phyloP scores from a whole-genome alignment of 2,329 filamentous ascomycete genomes.

The Colletotrichum camelliae region DNA sequence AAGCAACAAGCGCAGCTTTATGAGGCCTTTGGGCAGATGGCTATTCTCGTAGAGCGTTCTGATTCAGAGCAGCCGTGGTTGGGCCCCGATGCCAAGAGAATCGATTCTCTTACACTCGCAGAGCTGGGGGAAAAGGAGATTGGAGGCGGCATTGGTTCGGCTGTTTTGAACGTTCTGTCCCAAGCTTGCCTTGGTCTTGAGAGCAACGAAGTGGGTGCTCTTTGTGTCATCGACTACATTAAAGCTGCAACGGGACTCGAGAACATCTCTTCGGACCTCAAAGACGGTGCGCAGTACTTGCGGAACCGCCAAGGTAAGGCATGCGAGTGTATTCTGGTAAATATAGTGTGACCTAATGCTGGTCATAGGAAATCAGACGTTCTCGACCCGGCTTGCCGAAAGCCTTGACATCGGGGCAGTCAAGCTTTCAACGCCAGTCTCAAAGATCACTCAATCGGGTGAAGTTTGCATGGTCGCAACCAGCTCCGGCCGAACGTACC shows the following conservation, averaged over 20 bases:
- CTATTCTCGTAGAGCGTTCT: not conserved
- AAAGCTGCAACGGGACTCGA: not conserved
- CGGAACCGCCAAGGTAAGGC: not conserved
- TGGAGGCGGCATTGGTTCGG: not conserved
- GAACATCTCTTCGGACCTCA: not conserved
- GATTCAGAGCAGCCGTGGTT: not conserved
- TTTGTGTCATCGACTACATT: not conserved
- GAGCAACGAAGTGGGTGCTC: not conserved
- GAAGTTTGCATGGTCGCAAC: not conserved
- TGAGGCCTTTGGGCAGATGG: not conserved
- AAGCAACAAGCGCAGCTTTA: not conserved
- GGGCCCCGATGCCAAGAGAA: not conserved
- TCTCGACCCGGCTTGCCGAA: not conserved
- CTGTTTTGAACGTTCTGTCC: not conserved
- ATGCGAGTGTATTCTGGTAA: not conserved
- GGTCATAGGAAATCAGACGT: not conserved
- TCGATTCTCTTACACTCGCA: not conserved
- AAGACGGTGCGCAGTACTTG: not conserved
- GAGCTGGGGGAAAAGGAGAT: not conserved
- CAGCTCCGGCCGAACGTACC: not conserved
- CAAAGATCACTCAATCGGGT: not conserved
- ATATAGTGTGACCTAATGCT: not conserved
- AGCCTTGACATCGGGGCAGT: not conserved
- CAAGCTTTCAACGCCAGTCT: not conserved
- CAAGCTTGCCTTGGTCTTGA: not conserved